Evolutionary conservation across 768 basidiomycete species (phyloP).

Genomic region (Termitomyces sp.): DNA sequence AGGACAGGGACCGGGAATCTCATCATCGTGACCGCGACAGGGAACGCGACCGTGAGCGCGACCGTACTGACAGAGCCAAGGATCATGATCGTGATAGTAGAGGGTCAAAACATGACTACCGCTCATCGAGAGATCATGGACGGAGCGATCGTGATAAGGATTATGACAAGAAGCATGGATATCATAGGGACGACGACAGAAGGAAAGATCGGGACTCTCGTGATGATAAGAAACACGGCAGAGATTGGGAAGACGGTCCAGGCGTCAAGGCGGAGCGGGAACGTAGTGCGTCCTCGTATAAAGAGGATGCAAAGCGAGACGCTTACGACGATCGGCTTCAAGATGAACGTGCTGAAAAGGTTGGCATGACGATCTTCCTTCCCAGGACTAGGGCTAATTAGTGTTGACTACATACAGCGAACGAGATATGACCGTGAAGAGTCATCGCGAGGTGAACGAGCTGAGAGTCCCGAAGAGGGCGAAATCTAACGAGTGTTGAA

Average conservation of each 20-base stretch:
- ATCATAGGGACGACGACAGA: conserved; percentile 51
- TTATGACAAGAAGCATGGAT: conserved; percentile 32
- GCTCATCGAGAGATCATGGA: conserved; percentile 35
- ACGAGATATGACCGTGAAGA: conserved; percentile 47
- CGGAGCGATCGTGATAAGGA: conserved; percentile 33
- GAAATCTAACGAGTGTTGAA: conserved; percentile 52
- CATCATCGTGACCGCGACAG: conserved; percentile 26
- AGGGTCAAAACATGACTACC: conserved; percentile 37
- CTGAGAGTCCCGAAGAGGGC: conserved; percentile 83
- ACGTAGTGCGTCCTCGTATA: conserved; percentile 27
- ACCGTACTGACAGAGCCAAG: conserved; percentile 19
- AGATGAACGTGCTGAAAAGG: conserved; percentile 65
- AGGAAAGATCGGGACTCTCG: conserved; percentile 45
- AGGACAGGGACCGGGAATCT: conserved; percentile 27
- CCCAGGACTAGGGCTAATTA: conserved; percentile 6
- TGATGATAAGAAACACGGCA: conserved; percentile 30
- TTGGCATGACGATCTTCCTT: conserved; percentile 19
- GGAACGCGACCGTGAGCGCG: conserved; percentile 29
- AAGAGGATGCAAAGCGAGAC: conserved; percentile 47
- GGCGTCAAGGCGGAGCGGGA: conserved; percentile 25
- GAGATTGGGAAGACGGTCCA: conserved; percentile 44
- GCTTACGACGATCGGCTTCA: conserved; percentile 41
- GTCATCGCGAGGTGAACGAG: conserved; percentile 40
- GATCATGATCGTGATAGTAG: conserved; percentile 30
- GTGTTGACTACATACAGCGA: conserved; percentile 35